Evolutionary conservation across 345 rosid genomes (phyloP), one percentile per base, ranked within the genome.

Genomic region (Populus alba): DNA sequence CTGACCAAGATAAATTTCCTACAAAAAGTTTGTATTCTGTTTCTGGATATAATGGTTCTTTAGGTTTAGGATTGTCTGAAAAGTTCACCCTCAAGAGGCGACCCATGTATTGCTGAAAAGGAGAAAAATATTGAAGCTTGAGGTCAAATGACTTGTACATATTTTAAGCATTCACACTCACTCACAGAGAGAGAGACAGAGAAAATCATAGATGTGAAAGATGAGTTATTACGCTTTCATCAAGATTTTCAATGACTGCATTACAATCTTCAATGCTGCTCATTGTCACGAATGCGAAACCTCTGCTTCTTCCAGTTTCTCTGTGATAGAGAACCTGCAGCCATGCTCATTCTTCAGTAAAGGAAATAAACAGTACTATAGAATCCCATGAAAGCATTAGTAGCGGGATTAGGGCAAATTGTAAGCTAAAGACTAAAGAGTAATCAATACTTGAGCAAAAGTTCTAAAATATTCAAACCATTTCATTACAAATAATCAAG

Each of bases 221-320:
- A 20, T 18, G 29, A 23, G 63, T 73, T 81, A 91, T 84, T 91
- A 96, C 99, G 78, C 89, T 88, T 83, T 98, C 98, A 89, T 91
- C 94, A 18, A 96, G 97, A 66, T 96, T 96, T 59, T 91, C 84
- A 57, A 92, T 88, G 38, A 92, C 90, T 27, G 76, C 39, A 47
- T 90, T 85, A 62, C 98, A 93, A 67, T 93, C 97, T 80, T 94
- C 97, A 70, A 94, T 55, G 33, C 77, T 96, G 77, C 93, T 94
- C 98, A 96, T 96, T 7, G 95, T 91, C 62, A 92, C 97, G 68
- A 96, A 96, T 15, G 97, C 98, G 39, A 92, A 96, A 13, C 99
- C 99, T 82, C 94, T 88, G 79, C 97, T 93, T 82, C 85, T 92
- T 70, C 97, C 97, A 5, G 94, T 90, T 9, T 89, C 85, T 84